These are phyloP conservation scores for Ampelocalamus luodianensis DNA, from an alignment of 176 grass and related monocot genomes.

Conservation along the genomic window DNA sequence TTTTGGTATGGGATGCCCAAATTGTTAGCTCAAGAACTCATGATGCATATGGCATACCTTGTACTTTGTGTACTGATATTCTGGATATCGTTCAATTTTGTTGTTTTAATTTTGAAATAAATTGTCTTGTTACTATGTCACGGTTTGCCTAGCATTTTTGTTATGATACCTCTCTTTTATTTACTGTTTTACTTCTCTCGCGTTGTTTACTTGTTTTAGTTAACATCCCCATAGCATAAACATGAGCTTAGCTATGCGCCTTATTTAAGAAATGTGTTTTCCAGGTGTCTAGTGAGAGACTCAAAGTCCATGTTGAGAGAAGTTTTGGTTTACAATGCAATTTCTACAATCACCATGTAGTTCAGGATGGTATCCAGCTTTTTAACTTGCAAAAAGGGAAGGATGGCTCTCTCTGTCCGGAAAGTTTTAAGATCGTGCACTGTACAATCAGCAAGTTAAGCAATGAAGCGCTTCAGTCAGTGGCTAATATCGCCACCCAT, in stretches of 20 bases:
- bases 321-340: slow-evolving; percentile 25
- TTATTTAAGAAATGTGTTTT: background rate
- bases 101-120: no score
- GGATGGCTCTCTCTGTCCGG: slow-evolving; percentile 14
- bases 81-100: no score
- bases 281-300: slow-evolving; percentile 40
- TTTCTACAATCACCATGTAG: slow-evolving; percentile 35
- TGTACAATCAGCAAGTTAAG: slow-evolving; percentile 26
- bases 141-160: no score
- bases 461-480: slow-evolving; percentile 42
- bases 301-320: slow-evolving; percentile 10
- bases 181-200: no score
- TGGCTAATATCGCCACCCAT: slow-evolving; percentile 32
- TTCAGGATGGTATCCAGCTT: slow-evolving; percentile 37
- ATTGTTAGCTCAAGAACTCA: no score
- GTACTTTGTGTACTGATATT: no score
- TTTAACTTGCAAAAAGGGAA: slow-evolving; percentile 34
- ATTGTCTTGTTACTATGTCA: no score
- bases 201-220: no score
- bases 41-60: no score
- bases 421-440: slow-evolving; percentile 21
- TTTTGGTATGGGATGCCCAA: background rate
- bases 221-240: no score
- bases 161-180: no score
- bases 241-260: no score